phyloP scores from a whole-genome alignment of 73 alveolate genomes.

The Paramecium bursaria region DNA sequence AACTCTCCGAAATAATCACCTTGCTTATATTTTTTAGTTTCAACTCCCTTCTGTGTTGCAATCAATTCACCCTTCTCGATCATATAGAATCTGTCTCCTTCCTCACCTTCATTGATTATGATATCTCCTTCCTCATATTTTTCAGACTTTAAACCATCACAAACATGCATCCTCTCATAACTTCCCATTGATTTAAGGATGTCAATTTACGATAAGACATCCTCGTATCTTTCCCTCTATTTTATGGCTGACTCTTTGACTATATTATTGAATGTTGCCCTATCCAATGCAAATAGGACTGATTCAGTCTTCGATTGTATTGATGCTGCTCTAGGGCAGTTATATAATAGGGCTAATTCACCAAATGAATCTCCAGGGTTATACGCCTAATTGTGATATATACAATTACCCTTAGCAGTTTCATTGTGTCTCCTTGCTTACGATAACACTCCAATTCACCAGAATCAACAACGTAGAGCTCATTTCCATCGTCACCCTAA shows the following conservation, averaged over 20 bases:
- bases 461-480: conserved; percentile 85
- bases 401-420: conserved; percentile 79
- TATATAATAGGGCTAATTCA: conserved; percentile 82
- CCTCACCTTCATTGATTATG: conserved; percentile 81
- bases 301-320: conserved; percentile 76
- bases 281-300: conserved; percentile 77
- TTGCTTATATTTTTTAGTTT: conserved; percentile 77
- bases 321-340: conserved; percentile 90
- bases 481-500: conserved; percentile 96
- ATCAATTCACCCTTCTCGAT: conserved; percentile 82
- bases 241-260: conserved; percentile 85
- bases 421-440: conserved; percentile 21
- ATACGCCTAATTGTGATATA: too few relatives aligned
- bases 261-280: conserved; percentile 82
- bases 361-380: conserved; percentile 85
- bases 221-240: conserved; percentile 91
- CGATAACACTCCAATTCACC: conserved; percentile 86
- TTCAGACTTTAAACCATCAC: conserved; percentile 86
- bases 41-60: conserved; percentile 73
- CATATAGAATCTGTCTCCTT: conserved; percentile 78
- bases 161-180: conserved; percentile 85
- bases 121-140: conserved; percentile 75
- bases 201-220: conserved; percentile 78
- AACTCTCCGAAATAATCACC: conserved; percentile 97
- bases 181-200: conserved; percentile 83